These are phyloP conservation scores for Fragaria vesca DNA, from an alignment of 306 rosid species.

Conservation along the genomic window DNA sequence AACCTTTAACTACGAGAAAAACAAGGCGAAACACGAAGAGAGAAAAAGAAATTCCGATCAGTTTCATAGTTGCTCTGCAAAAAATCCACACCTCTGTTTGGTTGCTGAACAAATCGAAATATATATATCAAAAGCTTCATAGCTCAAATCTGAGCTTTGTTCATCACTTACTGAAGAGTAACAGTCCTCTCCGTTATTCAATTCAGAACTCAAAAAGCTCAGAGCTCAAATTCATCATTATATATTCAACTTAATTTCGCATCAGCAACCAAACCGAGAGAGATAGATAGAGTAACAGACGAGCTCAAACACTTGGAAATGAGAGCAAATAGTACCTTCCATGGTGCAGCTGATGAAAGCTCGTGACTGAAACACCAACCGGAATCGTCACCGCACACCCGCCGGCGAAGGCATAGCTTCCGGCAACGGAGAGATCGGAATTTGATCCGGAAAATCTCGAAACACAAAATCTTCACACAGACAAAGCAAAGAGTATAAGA, in stretches of 20 bases:
- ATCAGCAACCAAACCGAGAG: conserved; percentile 59
- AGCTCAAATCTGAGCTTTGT: conserved; percentile 6
- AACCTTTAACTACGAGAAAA: conserved; percentile 57
- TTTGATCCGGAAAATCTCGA: conserved; percentile 25
- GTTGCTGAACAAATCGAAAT: conserved; percentile 48
- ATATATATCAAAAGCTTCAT: neutral
- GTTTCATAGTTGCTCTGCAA: conserved; percentile 28
- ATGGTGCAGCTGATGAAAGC: conserved; percentile 25
- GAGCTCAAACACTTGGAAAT: neutral
- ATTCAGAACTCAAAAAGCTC: neutral
- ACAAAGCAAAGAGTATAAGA: neutral
- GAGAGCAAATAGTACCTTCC: conserved; percentile 41
- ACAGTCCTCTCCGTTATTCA: neutral
- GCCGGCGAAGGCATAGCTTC: conserved; percentile 42
- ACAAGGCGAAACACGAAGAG: neutral
- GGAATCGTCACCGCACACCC: conserved; percentile 30
- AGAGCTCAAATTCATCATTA: neutral
- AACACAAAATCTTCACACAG: neutral
- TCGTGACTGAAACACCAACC: neutral
- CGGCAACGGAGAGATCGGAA: conserved; percentile 21
- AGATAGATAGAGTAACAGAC: conserved; percentile 19
- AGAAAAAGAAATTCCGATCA: conserved; percentile 51
- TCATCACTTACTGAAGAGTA: conserved; percentile 11
- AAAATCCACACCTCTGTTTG: conserved; percentile 39
- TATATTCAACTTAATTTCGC: neutral